phyloP scores from a whole-genome alignment of 1,284 basidiomycete species.

The Sanghuangporus weigelae region DNA sequence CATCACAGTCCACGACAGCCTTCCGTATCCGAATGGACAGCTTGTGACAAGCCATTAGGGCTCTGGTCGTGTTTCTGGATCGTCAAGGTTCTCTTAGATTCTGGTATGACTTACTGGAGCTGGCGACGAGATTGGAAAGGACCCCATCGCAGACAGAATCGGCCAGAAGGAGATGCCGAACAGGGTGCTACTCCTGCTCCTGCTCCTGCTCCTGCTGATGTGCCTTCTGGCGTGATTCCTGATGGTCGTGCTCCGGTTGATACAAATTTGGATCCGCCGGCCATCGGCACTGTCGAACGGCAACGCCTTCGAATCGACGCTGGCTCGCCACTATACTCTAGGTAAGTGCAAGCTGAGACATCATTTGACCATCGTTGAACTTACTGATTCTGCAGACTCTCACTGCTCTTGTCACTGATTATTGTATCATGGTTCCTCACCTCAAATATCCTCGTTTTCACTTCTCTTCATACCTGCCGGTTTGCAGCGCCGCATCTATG shows the following conservation, averaged over 20 bases:
- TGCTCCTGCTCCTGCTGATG: background rate
- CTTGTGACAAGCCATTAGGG: slow-evolving; percentile 64
- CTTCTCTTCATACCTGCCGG: slow-evolving; percentile 65
- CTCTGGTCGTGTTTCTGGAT: slow-evolving; percentile 70
- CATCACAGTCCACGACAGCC: slow-evolving; percentile 44
- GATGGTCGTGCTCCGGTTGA: background rate
- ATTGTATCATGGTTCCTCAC: slow-evolving; percentile 76
- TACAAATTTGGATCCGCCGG: background rate
- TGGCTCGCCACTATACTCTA: slow-evolving; percentile 17
- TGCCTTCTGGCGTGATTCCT: background rate
- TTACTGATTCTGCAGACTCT: slow-evolving; percentile 37
- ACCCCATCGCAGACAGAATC: slow-evolving; percentile 20
- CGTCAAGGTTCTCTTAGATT: slow-evolving; percentile 48
- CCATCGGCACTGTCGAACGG: background rate
- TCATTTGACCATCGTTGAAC: background rate
- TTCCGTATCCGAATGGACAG: slow-evolving; percentile 51
- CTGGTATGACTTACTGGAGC: slow-evolving; percentile 53
- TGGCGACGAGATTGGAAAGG: slow-evolving; percentile 44
- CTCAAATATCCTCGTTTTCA: slow-evolving; percentile 72
- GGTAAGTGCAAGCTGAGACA: slow-evolving; percentile 26
- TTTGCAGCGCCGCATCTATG: slow-evolving; percentile 68
- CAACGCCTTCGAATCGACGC: background rate
- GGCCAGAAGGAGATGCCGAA: background rate
- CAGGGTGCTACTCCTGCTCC: background rate
- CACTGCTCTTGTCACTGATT: slow-evolving; percentile 57